Conservation (phyloP, 2,329 filamentous ascomycete genomes). For the Fusarium sp. region DNA sequence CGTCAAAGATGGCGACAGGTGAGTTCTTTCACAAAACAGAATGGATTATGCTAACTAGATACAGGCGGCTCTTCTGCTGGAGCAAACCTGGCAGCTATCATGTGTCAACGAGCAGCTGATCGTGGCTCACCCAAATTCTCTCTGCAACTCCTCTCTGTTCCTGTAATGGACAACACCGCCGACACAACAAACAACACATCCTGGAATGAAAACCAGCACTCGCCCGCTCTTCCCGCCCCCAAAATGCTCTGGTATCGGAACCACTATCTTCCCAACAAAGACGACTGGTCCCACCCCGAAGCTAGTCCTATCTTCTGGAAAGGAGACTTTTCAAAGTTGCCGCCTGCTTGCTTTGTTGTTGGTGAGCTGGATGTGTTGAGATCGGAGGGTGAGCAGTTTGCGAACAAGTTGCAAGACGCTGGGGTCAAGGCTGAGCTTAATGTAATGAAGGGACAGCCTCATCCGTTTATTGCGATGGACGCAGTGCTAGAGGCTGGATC, state of each 20-base stretch:
- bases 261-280: slow-evolving; percentile 1
- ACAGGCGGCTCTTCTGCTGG: slow-evolving; percentile 23
- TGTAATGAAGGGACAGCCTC: slow-evolving; percentile 15
- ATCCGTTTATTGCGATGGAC: slow-evolving; percentile 28
- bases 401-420: neutral
- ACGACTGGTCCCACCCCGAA: neutral
- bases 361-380: slow-evolving; percentile 10
- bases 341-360: slow-evolving; percentile 18
- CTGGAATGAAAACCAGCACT: slow-evolving; percentile 14
- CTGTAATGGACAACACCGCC: slow-evolving; percentile 20
- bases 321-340: slow-evolving; percentile 7
- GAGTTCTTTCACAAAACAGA: neutral
- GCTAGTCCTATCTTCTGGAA: neutral
- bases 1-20: neutral
- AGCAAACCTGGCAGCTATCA: slow-evolving; percentile 13
- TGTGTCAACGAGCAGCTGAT: slow-evolving; percentile 25
- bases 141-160: slow-evolving; percentile 17
- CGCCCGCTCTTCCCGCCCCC: neutral
- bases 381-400: slow-evolving; percentile 14
- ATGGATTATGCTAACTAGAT: neutral
- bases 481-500: slow-evolving; percentile 16
- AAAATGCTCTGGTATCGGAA: slow-evolving; percentile 28
- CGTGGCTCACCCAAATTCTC: neutral
- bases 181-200: neutral
- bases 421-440: slow-evolving; percentile 5